These are phyloP conservation scores for Coprinopsis marcescibilis DNA, from an alignment of 768 basidiomycete species.

Conservation along the genomic window DNA sequence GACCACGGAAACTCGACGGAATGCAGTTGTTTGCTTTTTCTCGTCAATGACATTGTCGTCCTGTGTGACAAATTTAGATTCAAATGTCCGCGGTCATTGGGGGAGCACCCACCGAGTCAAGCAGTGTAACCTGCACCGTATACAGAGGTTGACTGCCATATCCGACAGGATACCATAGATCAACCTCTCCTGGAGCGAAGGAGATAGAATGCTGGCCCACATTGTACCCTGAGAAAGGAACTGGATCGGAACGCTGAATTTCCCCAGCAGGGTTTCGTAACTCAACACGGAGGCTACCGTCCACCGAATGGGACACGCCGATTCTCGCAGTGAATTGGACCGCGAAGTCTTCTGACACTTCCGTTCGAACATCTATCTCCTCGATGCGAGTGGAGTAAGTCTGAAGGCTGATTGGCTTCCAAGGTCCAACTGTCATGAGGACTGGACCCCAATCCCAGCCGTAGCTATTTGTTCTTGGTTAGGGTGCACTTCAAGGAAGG, in stretches of 20 bases:
- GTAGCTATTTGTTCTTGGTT: conserved; percentile 42
- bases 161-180: conserved; percentile 84
- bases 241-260: conserved; percentile 31
- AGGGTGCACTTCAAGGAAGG: neutral
- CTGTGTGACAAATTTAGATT: conserved; percentile 22
- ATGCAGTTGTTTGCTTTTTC: conserved; percentile 57
- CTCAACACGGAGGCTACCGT: conserved; percentile 38
- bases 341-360: conserved; percentile 50
- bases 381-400: conserved; percentile 57
- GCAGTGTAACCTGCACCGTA: conserved; percentile 48
- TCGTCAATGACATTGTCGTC: conserved; percentile 48
- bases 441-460: conserved; percentile 94
- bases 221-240: conserved; percentile 31
- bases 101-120: conserved; percentile 41
- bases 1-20: conserved; percentile 73
- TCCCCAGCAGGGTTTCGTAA: conserved; percentile 48
- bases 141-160: conserved; percentile 83
- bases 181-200: conserved; percentile 49
- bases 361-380: conserved; percentile 57
- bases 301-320: conserved; percentile 32
- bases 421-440: conserved; percentile 83
- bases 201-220: conserved; percentile 37
- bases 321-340: conserved; percentile 46
- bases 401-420: conserved; percentile 74
- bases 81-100: neutral